Conservation (phyloP, 495 filamentous ascomycete genomes). For the Evernia prunastri region DNA sequence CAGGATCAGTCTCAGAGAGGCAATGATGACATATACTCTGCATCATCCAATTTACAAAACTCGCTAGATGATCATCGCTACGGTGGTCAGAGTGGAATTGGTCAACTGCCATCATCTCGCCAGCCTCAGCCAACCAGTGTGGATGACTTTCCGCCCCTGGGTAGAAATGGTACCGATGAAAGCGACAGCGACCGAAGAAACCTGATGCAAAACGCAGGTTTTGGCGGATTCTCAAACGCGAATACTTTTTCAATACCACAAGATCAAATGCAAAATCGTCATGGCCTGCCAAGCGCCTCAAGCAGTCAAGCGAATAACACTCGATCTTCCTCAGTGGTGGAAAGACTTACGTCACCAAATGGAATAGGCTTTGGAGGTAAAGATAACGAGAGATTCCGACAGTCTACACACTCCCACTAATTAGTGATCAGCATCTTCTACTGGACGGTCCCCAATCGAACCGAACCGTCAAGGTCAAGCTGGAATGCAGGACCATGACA, state of each 20-base stretch:
- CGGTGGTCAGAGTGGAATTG: conserved; percentile 54
- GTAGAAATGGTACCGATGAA: conserved; percentile 63
- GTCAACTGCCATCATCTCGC: conserved; percentile 44
- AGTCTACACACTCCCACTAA: conserved; percentile 1
- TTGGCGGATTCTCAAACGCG: conserved; percentile 49
- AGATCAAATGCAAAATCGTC: conserved; percentile 33
- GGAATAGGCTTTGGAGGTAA: conserved; percentile 21
- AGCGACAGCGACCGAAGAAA: conserved; percentile 57
- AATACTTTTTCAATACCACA: conserved; percentile 37
- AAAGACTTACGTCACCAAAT: conserved; percentile 28
- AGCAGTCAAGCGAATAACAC: conserved; percentile 38
- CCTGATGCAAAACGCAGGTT: conserved; percentile 59
- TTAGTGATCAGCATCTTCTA: conserved; percentile 9
- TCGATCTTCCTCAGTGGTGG: conserved; percentile 25
- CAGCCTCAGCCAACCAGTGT: conserved; percentile 64
- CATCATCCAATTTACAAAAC: conserved; percentile 47
- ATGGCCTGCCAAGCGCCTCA: conserved; percentile 55
- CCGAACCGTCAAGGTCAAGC: conserved; percentile 23
- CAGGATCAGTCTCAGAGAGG: conserved; percentile 53
- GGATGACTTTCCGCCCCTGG: conserved; percentile 81
- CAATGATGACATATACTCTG: conserved; percentile 46
- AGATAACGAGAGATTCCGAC: not conserved
- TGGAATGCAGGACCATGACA: conserved; percentile 29
- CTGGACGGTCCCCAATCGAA: conserved; percentile 29
- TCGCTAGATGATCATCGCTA: conserved; percentile 53